Evolutionary conservation across 345 rosid genomes (phyloP), one percentile per base, ranked within the genome.

Genomic region (Populus davidiana): DNA sequence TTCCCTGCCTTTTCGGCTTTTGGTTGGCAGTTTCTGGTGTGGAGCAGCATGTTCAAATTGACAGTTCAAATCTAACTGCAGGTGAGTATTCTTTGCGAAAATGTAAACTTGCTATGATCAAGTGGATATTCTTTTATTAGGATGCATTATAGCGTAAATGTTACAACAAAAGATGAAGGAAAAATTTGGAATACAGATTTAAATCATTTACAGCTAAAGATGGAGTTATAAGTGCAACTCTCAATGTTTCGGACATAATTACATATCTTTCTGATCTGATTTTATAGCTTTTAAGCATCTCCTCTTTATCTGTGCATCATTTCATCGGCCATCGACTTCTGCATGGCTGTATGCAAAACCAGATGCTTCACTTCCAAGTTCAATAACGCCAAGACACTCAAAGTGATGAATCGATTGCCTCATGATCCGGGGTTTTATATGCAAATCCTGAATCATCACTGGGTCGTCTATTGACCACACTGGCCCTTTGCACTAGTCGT

Each of bases 401-500:
- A 85, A 86, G 82, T 23, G 91, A 83, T 74, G 88, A 61, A 79
- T 96, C 97, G 0, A 85, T 84, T 5, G 90, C 88, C 76, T 96
- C 99, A 17, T 92, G 98, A 49, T 96, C 99, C 8, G 92, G 98
- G 8, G 96, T 92, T 84, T 80, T 89, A 81, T 91, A 90, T 20
- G 96, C 78, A 78, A 96, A 91, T 75, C 98, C 96, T 4, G 91
- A 83, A 50, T 96, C 99, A 14, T 96, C 99, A 10, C 94, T 92
- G 1, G 98, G 89, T 50, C 90, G 88, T 87, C 99, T 81, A 80
- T 90, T 93, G 10, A 90, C 88, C 12, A 90, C 87, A 41, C 99
- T 91, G 27, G 99, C 98, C 82, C 99, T 86, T 78, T 96, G 99
- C 74, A 94, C 95, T 77, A 96, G 79, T 77, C 98, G 84, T 80